Conservation (phyloP, 805 yeast genomes). For the Candida ponderosae region DNA sequence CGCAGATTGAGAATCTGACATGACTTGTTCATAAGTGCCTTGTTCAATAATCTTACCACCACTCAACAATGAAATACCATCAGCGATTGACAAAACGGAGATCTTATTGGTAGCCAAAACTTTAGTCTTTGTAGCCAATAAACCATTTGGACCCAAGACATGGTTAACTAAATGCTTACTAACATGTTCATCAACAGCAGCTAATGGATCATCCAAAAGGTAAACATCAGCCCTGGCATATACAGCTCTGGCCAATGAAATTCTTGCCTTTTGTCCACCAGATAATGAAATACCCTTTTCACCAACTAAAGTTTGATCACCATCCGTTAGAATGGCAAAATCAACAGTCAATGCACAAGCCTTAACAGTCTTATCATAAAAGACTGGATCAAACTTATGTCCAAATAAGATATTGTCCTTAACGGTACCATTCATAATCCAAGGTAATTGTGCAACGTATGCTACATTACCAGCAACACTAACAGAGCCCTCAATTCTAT, state of each 20-base stretch:
- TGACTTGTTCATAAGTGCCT: slow-evolving; percentile 51
- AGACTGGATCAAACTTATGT: slow-evolving; percentile 31
- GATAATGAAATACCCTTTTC: slow-evolving; percentile 55
- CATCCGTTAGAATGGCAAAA: slow-evolving; percentile 40
- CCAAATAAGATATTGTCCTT: slow-evolving; percentile 48
- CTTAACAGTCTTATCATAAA: slow-evolving; percentile 33
- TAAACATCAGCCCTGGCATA: slow-evolving; percentile 53
- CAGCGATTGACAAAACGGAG: slow-evolving; percentile 71
- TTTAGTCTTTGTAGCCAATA: slow-evolving; percentile 65
- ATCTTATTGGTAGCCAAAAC: slow-evolving; percentile 84
- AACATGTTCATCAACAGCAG: slow-evolving; percentile 72
- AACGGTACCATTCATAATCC: slow-evolving; percentile 44
- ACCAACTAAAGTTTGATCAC: slow-evolving; percentile 43
- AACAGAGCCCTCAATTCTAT: slow-evolving; percentile 25
- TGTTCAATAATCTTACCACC: slow-evolving; percentile 64
- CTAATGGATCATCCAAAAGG: slow-evolving; percentile 55
- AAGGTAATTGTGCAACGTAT: slow-evolving; percentile 53
- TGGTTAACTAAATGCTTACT: slow-evolving; percentile 69
- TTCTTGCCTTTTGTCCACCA: slow-evolving; percentile 59
- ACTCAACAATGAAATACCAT: slow-evolving; percentile 57
- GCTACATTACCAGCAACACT: slow-evolving; percentile 39
- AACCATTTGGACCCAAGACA: slow-evolving; percentile 76
- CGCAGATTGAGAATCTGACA: slow-evolving; percentile 35
- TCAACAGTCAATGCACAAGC: slow-evolving; percentile 46
- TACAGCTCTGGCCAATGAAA: slow-evolving; percentile 62